Evolutionary conservation across 2,329 filamentous ascomycete species (phyloP), one percentile per base, ranked within the genome.

Genomic region (Thelonectria blattea): DNA sequence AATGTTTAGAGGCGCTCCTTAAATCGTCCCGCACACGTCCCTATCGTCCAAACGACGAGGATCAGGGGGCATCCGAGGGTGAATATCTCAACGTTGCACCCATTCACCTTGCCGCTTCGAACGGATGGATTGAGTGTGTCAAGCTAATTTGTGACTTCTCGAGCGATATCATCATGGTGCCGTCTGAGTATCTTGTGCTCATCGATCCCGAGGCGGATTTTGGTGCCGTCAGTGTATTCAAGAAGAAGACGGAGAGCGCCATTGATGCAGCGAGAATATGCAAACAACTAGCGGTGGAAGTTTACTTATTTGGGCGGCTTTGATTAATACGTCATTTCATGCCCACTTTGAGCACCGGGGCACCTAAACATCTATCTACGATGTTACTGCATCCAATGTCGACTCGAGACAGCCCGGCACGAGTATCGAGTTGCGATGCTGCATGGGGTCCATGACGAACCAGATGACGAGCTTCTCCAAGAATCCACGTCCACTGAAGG

Each of bases 381-480:
- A 30, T 7, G 27, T 6, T 7, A 30, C 27, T 9, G 27, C 10
- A 37, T 11, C 34, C 15, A 37, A 15, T 15, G 15, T 15, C 4
- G 34, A 15, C 15, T 15, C 34, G 15, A 37, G 34, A 37, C 34
- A 37, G 34, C 3, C 12, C 7, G 34, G 12, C 15, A 12, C 34
- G 11, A 37, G 34, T 14, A 37, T 37, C 10, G 34, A 12, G 15
- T 37, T 37, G 11, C 34, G 11, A 7, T 37, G 14, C 4, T 37
- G 34, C 34, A 37, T 37, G 34, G 34, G 34, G 12, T 37, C 34
- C 34, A 37, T 15, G 34, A 37, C 41, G 11, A 60, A 56, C 58
- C 58, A 60, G 15, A 52, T 42, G 4, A 56, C 37, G 2, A 60
- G 17, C 15, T 56, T 56, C 8, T 17, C 22, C 17, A 60, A 9